A percentile compares a stretch with the other conserved stretches of the same genome.
phyloP scores from a whole-genome alignment of 208 protist genomes.

The Phytomonas serpens region DNA sequence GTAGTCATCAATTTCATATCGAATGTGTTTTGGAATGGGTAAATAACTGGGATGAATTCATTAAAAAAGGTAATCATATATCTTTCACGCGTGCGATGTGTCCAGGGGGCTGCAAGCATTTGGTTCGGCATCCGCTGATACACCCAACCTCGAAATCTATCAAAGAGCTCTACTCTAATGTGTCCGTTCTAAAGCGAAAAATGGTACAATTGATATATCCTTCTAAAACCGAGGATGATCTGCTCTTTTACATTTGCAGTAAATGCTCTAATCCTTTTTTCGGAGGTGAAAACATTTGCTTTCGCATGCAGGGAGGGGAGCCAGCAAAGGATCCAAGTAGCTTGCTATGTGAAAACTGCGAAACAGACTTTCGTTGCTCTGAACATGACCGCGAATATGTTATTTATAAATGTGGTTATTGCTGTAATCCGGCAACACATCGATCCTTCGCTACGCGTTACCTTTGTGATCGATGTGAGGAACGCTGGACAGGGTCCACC shows the following conservation, averaged over 20 bases:
- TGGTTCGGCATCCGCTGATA: conserved; percentile 55
- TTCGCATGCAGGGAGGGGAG: conserved; percentile 49
- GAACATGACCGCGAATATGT: conserved; percentile 32
- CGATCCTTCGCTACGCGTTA: conserved; percentile 79
- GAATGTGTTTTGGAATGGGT: conserved; percentile 75
- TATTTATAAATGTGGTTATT: conserved; percentile 85
- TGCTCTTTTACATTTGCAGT: conserved; percentile 71
- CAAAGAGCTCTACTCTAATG: conserved; percentile 20
- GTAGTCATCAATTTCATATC: conserved; percentile 75
- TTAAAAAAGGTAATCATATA: conserved; percentile 59
- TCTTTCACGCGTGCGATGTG: conserved; percentile 82
- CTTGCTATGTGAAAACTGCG: conserved; percentile 70
- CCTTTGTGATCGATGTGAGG: conserved; percentile 64
- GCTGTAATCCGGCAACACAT: conserved; percentile 82
- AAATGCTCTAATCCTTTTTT: conserved; percentile 60
- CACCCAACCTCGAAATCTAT: conserved; percentile 34
- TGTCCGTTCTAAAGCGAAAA: conserved; percentile 17
- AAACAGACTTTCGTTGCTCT: conserved; percentile 34
- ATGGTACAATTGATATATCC: conserved; percentile 18
- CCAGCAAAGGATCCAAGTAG: conserved; percentile 47
- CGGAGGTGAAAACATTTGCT: conserved; percentile 71
- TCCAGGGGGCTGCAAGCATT: conserved; percentile 64
- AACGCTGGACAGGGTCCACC: conserved; percentile 39
- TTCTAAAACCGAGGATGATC: conserved; percentile 53
- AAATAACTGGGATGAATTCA: conserved; percentile 51